phyloP scores from a whole-genome alignment of 129 eudicot species.

The Chrysanthemum makinoi region DNA sequence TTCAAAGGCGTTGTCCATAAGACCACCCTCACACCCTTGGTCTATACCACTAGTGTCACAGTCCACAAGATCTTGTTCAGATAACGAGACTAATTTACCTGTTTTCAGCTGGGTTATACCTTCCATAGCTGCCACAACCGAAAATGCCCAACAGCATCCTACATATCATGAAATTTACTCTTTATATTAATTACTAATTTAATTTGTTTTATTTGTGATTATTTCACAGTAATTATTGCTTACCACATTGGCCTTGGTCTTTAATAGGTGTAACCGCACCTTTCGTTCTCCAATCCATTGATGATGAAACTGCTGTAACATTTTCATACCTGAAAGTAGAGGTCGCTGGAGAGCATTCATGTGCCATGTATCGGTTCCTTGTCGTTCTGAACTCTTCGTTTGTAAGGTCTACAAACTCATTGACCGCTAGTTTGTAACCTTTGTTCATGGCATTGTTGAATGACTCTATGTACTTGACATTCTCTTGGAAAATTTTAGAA shows the following conservation, averaged over 20 bases:
- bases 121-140: too few species aligned
- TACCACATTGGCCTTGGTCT: slow-evolving; percentile 44
- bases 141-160: too few species aligned
- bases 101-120: too few species aligned
- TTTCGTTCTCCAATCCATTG: slow-evolving; percentile 33
- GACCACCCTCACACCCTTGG: too few species aligned
- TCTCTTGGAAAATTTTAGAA: slow-evolving; percentile 14
- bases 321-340: slow-evolving; percentile 19
- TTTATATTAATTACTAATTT: too few species aligned
- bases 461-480: slow-evolving; percentile 11
- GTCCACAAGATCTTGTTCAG: too few species aligned
- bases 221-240: neutral
- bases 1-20: too few species aligned
- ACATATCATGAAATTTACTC: too few species aligned
- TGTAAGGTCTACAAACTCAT: slow-evolving; percentile 29
- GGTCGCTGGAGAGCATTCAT: slow-evolving; percentile 13
- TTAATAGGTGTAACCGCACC: slow-evolving; percentile 25
- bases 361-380: slow-evolving; percentile 22
- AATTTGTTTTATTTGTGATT: too few species aligned
- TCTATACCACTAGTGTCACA: too few species aligned
- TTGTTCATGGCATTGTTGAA: slow-evolving; percentile 13
- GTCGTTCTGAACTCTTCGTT: slow-evolving; percentile 21
- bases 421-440: slow-evolving; percentile 15
- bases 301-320: slow-evolving; percentile 17
- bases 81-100: too few species aligned